These are phyloP conservation scores for Sclerotinia nivalis DNA, from an alignment of 2,329 filamentous ascomycete species.

Conservation along the genomic window DNA sequence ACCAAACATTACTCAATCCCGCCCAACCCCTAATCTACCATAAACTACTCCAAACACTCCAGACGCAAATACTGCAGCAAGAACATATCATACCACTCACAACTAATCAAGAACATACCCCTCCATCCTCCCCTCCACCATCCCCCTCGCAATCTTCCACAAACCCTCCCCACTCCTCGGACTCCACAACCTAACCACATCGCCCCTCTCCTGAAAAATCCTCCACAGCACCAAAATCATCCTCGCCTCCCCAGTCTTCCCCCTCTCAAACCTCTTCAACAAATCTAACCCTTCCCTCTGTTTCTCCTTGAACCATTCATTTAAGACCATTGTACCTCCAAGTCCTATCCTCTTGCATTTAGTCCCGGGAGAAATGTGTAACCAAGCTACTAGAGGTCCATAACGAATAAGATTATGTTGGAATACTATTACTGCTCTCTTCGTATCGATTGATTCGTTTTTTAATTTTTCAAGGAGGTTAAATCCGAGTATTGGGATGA, in stretches of 20 bases:
- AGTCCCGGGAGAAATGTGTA: not conserved
- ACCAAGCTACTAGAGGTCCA: constrained; percentile 14
- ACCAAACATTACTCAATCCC: not conserved
- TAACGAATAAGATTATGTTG: constrained; percentile 11
- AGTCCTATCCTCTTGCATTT: constrained; percentile 12
- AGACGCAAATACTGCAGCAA: not conserved
- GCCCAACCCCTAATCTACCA: not conserved
- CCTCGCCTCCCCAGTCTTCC: not conserved
- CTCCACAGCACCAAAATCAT: constrained; percentile 13
- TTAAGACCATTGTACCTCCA: not conserved
- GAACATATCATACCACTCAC: not conserved
- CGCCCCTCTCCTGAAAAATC: not conserved
- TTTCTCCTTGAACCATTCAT: constrained; percentile 16
- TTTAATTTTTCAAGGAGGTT: constrained; percentile 9
- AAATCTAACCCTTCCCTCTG: not conserved
- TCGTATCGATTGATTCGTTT: not conserved
- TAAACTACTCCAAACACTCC: not conserved
- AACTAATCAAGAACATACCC: not conserved
- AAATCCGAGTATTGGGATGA: constrained; percentile 4
- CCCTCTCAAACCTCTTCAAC: constrained; percentile 6
- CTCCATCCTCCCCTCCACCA: constrained; percentile 11
- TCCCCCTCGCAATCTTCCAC: not conserved
- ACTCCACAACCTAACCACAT: not conserved
- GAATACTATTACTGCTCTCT: not conserved
- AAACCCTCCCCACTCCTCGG: not conserved